Base-by-base conservation (phyloP, 768 basidiomycete genomes). In the Pleurotus pulmonarius region DNA sequence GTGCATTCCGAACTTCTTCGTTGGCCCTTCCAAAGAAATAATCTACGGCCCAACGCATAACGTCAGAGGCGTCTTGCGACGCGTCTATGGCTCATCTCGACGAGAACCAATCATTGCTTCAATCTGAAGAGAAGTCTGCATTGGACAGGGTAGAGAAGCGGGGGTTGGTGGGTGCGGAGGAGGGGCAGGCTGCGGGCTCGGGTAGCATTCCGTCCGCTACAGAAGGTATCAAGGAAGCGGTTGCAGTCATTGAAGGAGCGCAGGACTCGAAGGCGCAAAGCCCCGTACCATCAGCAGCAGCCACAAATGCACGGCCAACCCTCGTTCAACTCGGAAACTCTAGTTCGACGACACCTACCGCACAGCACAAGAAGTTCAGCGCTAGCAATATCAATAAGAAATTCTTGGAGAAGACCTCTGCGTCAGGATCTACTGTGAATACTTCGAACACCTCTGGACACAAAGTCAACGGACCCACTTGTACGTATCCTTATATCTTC, bases 301-400 rank as follows among this genome's bases (percentile, higher is more conserved):
- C 53, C 46, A 52, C 55, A 56, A 26, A 62, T 40, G 49, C 73
- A 58, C 78, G 78, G 46, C 77, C 79, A 41, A 71, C 75, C 55
- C 73, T 80, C 44, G 75, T 80, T 44, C 78, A 77, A 58, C 68
- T 80, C 56, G 75, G 54, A 11, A 45, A 73, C 61, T 75, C 79
- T 29, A 64, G 58, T 58, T 69, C 71, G 49, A 63, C 73, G 25
- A 66, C 77, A 34, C 62, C 69, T 37, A 65, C 73, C 52, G 37
- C 81, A 1, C 87, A 84, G 60, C 81, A 83, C 26, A 98, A 98
- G 78, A 86, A 88, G 65, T 95, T 94, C 71, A 91, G 78, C 67
- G 83, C 92, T 25, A 84, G 93, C 60, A 94, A 93, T 67, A 92
- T 98, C 70, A 96, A 92, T 77, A 96, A 94, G 83, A 93, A 92